phyloP scores from a whole-genome alignment of 257 asterid species.

The Anisodus tanguticus region DNA sequence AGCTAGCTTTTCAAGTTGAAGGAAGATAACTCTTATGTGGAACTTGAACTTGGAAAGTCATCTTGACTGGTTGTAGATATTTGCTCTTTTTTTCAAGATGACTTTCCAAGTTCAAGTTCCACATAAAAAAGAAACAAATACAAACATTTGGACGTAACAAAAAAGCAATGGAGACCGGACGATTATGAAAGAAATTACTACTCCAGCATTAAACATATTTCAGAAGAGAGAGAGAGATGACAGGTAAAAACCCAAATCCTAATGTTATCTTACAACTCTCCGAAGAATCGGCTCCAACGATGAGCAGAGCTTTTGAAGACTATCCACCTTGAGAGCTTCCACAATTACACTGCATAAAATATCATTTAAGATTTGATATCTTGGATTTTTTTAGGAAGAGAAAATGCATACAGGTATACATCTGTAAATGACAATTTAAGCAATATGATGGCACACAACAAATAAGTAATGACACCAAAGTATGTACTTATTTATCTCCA shows the following conservation, averaged over 20 bases:
- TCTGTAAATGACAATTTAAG: not conserved
- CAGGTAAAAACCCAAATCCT: constrained; percentile 19
- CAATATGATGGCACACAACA: not conserved
- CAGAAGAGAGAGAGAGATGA: not conserved
- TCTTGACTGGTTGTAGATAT: not conserved
- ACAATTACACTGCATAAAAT: constrained; percentile 81
- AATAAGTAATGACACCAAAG: not conserved
- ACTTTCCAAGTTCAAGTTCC: constrained; percentile 10
- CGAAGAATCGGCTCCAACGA: constrained; percentile 94
- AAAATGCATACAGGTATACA: not conserved
- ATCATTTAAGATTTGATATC: constrained; percentile 11
- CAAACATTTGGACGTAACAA: not conserved
- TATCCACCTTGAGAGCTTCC: constrained; percentile 93
- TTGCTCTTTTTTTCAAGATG: not conserved
- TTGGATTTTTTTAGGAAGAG: not conserved
- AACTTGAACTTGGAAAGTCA: not conserved
- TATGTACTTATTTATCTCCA: not conserved
- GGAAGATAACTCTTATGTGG: not conserved
- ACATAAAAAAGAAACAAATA: not conserved
- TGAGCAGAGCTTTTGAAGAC: constrained; percentile 96
- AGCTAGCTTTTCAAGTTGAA: not conserved
- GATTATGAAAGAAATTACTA: not conserved
- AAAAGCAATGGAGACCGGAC: constrained; percentile 1
- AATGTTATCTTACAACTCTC: constrained; percentile 76
- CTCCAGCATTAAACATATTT: not conserved